Base-by-base conservation (phyloP, 306 rosid genomes). In the Malus fusca region DNA sequence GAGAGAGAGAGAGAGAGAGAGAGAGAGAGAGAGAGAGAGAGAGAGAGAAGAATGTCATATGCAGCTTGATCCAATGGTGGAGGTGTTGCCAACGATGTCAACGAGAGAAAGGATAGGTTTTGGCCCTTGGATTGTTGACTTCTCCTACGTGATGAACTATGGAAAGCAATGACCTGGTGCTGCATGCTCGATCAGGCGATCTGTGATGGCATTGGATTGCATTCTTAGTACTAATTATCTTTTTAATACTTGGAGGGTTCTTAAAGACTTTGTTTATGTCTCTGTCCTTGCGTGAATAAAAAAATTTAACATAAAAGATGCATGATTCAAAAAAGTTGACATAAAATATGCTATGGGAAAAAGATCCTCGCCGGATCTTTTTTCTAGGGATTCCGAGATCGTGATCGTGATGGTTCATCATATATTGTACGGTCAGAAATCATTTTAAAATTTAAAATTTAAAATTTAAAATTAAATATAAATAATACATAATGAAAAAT, bases 311-410 rank as follows among this genome's bases (percentile, higher is more conserved):
- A 42, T 73, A 53, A 48, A 48, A 48, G 15, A 48, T 48, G 53
- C 53, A 15, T 15, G 19, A 48, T 48, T 14, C 1, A 15, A 18
- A 48, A 5, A 48, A 4, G 55, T 48, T 48, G 55, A 48, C 55
- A 48, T 15, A 14, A 48, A 48, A 4, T 48, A 5, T 48, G 53
- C 8, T 4, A 14, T 4, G 7, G 2, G 0, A 33, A 35, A 35
- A 35, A 0, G 9, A 35, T 35, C 2, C 2, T 35, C 8, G 8
- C 6, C 35, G 1, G 33, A 33, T 33, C 6, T 1, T 33, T 35
- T 35, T 35, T 5, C 0, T 6, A 35, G 2, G 0, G 2, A 35
- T 35, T 6, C 0, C 1, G 2, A 5, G 1, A 6, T 35, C 8
- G 2, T 35, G 0, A 6, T 35, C 2, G 37, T 35, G 37, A 35